These are phyloP conservation scores for Pyrenochaeta sp. DNA, from an alignment of 2,329 filamentous ascomycete genomes.

Conservation along the genomic window DNA sequence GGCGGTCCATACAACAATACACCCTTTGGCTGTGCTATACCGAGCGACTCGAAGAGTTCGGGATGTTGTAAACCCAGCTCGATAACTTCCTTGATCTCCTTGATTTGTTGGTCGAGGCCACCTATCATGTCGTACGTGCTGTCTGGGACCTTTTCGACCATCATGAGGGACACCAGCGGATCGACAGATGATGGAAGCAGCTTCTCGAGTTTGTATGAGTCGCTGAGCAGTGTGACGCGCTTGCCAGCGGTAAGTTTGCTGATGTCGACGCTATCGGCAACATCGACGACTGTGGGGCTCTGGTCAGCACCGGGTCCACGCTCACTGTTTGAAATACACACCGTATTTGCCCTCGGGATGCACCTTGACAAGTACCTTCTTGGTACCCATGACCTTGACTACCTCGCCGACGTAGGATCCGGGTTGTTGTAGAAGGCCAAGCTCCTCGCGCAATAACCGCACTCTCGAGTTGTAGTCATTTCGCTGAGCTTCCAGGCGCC, in stretches of 20 bases:
- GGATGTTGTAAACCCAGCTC: constrained; percentile 98
- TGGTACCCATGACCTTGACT: constrained; percentile 99
- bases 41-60: constrained; percentile 98
- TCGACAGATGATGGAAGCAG: constrained; percentile 98
- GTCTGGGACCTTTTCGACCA: constrained; percentile 99
- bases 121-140: constrained; percentile 99
- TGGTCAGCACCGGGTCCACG: constrained; percentile 6
- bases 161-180: constrained; percentile 98
- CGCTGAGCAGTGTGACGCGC: constrained; percentile 93
- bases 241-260: constrained; percentile 96
- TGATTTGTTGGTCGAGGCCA: constrained; percentile 97
- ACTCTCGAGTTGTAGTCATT: constrained; percentile 99
- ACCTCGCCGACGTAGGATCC: constrained; percentile 98
- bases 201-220: constrained; percentile 98
- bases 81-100: constrained; percentile 99
- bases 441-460: constrained; percentile 90
- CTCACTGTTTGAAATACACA: constrained; percentile 56
- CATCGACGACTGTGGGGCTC: constrained; percentile 79
- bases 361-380: constrained; percentile 98
- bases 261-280: constrained; percentile 93
- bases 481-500: constrained; percentile 93
- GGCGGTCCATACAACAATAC: constrained; percentile 96
- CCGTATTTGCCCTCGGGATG: constrained; percentile 99
- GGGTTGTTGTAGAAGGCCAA: constrained; percentile 94
- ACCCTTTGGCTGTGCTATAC: constrained; percentile 97